Percentiles rank a stretch among this genome's conserved stretches.
These are phyloP conservation scores for Saccharomyces hybrid DNA, from an alignment of 1,139 yeast species.

Conservation along the genomic window DNA sequence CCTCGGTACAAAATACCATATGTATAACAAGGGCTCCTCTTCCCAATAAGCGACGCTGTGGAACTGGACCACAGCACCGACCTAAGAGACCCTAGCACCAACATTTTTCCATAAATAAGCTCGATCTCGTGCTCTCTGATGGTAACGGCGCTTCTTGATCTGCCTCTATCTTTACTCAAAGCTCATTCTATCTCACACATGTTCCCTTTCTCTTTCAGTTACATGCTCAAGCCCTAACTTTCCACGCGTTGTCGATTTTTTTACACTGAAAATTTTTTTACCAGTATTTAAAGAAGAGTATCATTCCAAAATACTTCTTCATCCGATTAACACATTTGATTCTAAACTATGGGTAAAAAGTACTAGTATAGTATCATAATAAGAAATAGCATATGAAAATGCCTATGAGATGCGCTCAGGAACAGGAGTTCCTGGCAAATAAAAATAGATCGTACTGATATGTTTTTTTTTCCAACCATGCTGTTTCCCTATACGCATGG, in stretches of 20 bases:
- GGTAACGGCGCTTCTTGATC: not conserved
- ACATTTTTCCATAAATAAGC: not conserved
- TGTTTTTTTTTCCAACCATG: not conserved
- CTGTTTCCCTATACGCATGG: not conserved
- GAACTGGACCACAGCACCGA: not conserved
- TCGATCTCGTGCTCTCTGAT: not conserved
- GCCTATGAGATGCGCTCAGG: conserved; percentile 1
- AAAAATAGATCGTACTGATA: conserved; percentile 3
- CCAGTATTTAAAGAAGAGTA: not conserved
- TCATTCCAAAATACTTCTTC: not conserved
- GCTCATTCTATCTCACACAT: not conserved
- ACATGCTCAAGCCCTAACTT: not conserved
- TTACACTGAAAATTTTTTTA: not conserved
- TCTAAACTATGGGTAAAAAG: not conserved
- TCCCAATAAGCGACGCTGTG: not conserved
- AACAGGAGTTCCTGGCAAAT: conserved; percentile 14
- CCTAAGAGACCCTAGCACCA: not conserved
- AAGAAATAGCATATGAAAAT: not conserved
- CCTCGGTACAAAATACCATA: not conserved
- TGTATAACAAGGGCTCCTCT: not conserved
- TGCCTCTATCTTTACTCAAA: not conserved
- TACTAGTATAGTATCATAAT: not conserved
- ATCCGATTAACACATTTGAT: not conserved
- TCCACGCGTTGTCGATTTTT: not conserved
- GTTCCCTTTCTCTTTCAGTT: not conserved